These are phyloP conservation scores for Flaveria bidentis DNA, from an alignment of 129 eudicot species.

Conservation along the genomic window DNA sequence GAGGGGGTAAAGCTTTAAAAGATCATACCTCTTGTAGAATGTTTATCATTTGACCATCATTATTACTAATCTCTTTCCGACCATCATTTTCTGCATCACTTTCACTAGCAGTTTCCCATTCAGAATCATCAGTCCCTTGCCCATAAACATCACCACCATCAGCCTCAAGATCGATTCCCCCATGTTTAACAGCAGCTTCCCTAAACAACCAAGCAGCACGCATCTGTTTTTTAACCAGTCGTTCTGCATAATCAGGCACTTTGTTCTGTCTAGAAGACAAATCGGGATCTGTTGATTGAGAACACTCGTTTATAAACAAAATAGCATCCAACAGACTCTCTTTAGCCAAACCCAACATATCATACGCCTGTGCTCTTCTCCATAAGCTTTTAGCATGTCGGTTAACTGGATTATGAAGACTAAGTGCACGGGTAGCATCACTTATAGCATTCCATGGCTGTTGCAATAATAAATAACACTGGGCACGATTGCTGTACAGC, in stretches of 20 bases:
- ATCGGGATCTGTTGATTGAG: constrained; percentile 86
- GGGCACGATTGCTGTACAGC: constrained; percentile 88
- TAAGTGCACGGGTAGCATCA: constrained; percentile 94
- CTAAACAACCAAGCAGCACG: constrained; percentile 91
- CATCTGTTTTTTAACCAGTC: constrained; percentile 95
- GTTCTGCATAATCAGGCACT: constrained; percentile 96
- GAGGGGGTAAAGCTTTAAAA: neutral
- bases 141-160: constrained; percentile 60
- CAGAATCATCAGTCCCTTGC: constrained; percentile 88
- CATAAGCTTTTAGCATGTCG: constrained; percentile 94
- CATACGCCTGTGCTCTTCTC: constrained; percentile 98
- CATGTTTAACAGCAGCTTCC: constrained; percentile 88
- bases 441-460: constrained; percentile 84
- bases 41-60: constrained; percentile 49
- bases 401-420: constrained; percentile 84
- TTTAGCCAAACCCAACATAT: constrained; percentile 90
- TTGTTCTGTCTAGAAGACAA: constrained; percentile 71
- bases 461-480: constrained; percentile 80
- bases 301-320: constrained; percentile 78
- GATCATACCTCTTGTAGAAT: constrained; percentile 64
- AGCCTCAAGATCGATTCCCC: constrained; percentile 68
- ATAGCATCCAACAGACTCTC: constrained; percentile 96
- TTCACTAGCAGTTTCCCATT: constrained; percentile 99
- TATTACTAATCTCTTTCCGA: constrained; percentile 50
- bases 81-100: constrained; percentile 73